Conservation (phyloP, 805 yeast genomes). For the Candida quercuum region DNA sequence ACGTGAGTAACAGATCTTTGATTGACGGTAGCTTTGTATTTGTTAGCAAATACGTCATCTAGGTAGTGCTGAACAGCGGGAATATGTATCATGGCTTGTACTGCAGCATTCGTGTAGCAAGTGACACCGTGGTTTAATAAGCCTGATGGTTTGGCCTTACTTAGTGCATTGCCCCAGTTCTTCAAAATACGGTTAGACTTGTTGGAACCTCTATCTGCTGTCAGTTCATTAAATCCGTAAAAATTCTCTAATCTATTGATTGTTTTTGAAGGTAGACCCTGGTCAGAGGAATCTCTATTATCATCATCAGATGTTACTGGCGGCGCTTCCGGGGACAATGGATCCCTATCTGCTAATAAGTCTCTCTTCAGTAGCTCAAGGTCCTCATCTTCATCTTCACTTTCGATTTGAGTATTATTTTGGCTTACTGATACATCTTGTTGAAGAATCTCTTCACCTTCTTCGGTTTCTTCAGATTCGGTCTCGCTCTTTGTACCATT, state of each 20-base stretch:
- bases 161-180: constrained; percentile 58
- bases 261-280: constrained; percentile 15
- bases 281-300: constrained; percentile 26
- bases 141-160: constrained; percentile 53
- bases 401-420: constrained; percentile 7
- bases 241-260: constrained; percentile 52
- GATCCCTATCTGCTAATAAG: constrained; percentile 18
- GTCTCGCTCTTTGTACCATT: constrained; percentile 13
- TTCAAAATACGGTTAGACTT: constrained; percentile 54
- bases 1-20: constrained; percentile 58
- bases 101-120: constrained; percentile 93
- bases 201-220: constrained; percentile 61
- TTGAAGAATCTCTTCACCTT: constrained; percentile 11
- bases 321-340: constrained; percentile 15
- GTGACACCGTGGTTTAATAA: constrained; percentile 90
- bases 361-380: constrained; percentile 18
- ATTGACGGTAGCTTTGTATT: constrained; percentile 40
- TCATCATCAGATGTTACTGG: constrained; percentile 31
- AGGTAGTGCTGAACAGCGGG: constrained; percentile 89
- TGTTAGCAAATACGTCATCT: constrained; percentile 53
- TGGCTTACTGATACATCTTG: constrained; percentile 9
- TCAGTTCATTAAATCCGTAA: constrained; percentile 52
- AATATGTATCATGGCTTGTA: constrained; percentile 84
- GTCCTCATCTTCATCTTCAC: too few species aligned
- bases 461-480: constrained; percentile 13